Base-by-base conservation (phyloP, 1,284 basidiomycete species). In the Meripilus lineatus region DNA sequence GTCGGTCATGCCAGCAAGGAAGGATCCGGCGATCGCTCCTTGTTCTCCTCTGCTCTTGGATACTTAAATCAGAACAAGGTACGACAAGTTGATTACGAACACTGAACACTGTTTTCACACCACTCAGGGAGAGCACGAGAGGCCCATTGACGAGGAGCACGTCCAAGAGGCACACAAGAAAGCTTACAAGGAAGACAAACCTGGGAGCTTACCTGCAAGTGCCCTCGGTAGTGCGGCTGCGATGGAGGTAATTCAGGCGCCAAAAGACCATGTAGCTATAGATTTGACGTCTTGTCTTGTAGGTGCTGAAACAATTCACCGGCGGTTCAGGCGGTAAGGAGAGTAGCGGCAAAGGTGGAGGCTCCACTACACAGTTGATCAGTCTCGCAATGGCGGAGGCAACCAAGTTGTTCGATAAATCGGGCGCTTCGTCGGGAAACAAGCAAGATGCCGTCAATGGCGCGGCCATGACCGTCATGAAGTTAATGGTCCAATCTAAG, bases 381-480 rank as follows among this genome's bases (percentile, higher is more conserved):
- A 82, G 84, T 53, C 64, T 90, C 62, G 90, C 89, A 10, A 89
- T 93, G 87, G 75, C 78, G 0, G 84, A 93, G 59, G 86, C 81
- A 0, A 71, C 74, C 24, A 80, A 86, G 59, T 66, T 90, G 41
- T 85, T 92, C 52, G 84, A 89, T 56, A 67, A 75, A 53, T 74
- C 76, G 25, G 79, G 78, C 14, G 66, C 70, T 7, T 67, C 79
- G 1, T 71, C 76, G 17, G 84, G 83, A 13, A 75, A 76, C 58
- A 91, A 93, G 66, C 87, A 90, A 56, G 85, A 89, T 56, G 83
- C 81, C 4, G 77, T 93, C 56, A 89, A 85, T 53, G 75, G 84
- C 13, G 90, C 89, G 36, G 89, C 84, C 3, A 82, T 84, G 78
- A 90, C 84, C 1, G 77, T 89, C 46, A 82, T 91, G 77, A 92